Evolutionary conservation across 169 alveolate species (phyloP), one percentile per base, ranked within the genome.

Genomic region (Babesia gibsoni): DNA sequence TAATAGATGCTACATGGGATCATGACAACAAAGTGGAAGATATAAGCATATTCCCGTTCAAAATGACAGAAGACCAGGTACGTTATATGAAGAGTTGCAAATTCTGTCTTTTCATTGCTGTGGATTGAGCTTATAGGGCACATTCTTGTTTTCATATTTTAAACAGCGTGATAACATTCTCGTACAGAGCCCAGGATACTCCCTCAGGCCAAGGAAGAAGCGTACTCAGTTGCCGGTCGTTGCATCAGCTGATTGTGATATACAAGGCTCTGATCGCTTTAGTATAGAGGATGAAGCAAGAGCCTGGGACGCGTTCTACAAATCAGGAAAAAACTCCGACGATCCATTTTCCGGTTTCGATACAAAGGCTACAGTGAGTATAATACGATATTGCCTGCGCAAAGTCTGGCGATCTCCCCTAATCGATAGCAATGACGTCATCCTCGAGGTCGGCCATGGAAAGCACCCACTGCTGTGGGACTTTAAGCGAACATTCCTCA

Each of bases 371-470:
- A 59, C 88, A 0, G 90, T 84, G 20, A 77, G 46, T 7, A 70
- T 67, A 30, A 54, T 87, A 30, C 54, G 56, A 3, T 14, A 32
- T 16, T 36, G 61, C 16, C 57, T 77, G 33, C 20, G 39, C 23
- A 52, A 37, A 16, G 20, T 77, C 9, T 32, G 80, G 12, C 12
- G 50, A 2, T 42, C 0, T 32, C 61, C 65, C 9, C 52, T 52
- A 2, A 48, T 80, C 54, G 64, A 52, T 3, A 59, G 46, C 29
- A 29, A 48, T 27, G 92, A 87, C 30, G 37, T 75, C 14, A 58
- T 87, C 23, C 57, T 87, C 58, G 92, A 87, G 48, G 74, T 87
- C 33, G 92, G 92, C 29, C 92, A 87, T 63, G 92, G 92, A 12
- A 87, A 87, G 50, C 89, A 81, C 35, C 92, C 92, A 4, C 70